Evolutionary conservation across 2,329 filamentous ascomycete genomes (phyloP).

Genomic region (Pseudophaeomoniella oleicola): DNA sequence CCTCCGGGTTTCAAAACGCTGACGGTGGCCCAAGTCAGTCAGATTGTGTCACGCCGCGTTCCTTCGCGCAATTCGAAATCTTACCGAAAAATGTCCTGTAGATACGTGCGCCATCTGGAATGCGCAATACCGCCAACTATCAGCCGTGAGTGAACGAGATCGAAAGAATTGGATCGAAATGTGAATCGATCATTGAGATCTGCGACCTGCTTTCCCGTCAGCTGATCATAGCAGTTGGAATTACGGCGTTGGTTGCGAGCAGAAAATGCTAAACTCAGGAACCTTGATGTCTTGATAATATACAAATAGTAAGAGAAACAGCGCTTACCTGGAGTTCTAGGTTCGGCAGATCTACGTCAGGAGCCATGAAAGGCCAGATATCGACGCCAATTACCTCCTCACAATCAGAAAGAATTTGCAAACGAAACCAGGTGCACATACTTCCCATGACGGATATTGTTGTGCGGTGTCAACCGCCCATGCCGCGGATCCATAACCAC

Average conservation of each 20-base stretch:
- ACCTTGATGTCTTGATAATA: no score
- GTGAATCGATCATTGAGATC: constrained; percentile 1
- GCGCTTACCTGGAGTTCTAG: background rate
- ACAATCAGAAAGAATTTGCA: background rate
- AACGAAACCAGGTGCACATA: constrained; percentile 19
- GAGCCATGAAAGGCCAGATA: background rate
- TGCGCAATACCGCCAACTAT: constrained; percentile 1
- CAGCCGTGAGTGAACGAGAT: constrained; percentile 3
- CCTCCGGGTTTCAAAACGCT: constrained; percentile 1
- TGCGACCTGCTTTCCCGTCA: constrained; percentile 2
- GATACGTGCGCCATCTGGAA: constrained; percentile 1
- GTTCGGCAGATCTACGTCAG: background rate
- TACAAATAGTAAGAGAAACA: no score
- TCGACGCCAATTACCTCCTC: constrained; percentile 9
- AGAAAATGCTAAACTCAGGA: no score
- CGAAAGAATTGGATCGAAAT: constrained; percentile 1
- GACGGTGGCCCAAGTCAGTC: no score
- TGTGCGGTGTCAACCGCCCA: constrained; percentile 59
- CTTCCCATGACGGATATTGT: constrained; percentile 49
- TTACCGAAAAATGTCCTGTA: constrained; percentile 2
- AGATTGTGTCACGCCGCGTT: no score
- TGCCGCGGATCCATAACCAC: constrained; percentile 54
- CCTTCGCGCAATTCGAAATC: no score
- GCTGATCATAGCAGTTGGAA: no score
- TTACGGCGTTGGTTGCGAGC: no score